phyloP scores from a whole-genome alignment of 208 protist species.

The Trypanosoma boissoni region DNA sequence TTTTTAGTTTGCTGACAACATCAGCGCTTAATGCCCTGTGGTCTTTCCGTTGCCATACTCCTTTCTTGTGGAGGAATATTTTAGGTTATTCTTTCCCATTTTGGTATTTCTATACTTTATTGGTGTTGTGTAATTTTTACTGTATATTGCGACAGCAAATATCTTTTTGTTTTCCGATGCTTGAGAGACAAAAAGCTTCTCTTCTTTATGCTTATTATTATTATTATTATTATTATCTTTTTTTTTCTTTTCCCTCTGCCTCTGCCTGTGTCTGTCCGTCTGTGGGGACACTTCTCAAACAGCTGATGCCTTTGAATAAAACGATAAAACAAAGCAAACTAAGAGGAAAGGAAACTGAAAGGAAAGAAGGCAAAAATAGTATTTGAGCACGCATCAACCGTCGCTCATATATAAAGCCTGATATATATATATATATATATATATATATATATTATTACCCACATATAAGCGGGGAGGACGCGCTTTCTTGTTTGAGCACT shows the following conservation, averaged over 20 bases:
- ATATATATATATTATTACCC: background rate
- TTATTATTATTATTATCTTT: background rate
- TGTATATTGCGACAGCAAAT: no score
- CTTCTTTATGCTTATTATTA: background rate
- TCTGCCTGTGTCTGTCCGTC: constrained; percentile 11
- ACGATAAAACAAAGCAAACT: constrained; percentile 18
- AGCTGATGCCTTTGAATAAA: background rate
- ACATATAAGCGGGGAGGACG: background rate
- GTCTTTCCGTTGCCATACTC: no score
- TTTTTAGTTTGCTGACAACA: no score
- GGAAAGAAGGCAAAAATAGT: constrained; percentile 3
- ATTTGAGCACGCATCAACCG: constrained; percentile 57
- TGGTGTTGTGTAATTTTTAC: no score
- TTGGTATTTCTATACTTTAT: no score
- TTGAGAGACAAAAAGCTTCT: no score
- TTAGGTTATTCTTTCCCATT: no score
- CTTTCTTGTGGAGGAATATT: no score
- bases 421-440: constrained; percentile 12
- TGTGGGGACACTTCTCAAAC: no score
- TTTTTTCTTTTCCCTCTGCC: background rate
- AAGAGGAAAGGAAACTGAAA: background rate
- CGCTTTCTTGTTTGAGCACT: background rate
- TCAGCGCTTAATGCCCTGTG: no score
- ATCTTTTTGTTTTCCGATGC: no score
- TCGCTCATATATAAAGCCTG: constrained; percentile 9